Evolutionary conservation across 2,329 filamentous ascomycete genomes (phyloP).

Genomic region (Rutstroemia sydowiana): DNA sequence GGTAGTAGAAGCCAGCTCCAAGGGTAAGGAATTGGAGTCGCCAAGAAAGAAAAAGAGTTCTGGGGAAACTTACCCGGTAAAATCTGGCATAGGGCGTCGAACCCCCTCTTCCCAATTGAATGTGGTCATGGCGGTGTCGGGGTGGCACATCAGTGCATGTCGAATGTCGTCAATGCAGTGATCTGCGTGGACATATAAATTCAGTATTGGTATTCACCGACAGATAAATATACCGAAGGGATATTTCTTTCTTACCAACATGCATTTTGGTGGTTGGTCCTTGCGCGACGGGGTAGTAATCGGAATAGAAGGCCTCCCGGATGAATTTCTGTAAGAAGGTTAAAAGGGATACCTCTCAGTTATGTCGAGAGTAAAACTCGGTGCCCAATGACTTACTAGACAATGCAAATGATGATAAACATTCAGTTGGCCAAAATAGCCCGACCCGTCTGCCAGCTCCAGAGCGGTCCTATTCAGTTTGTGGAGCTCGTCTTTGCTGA

Average conservation of each 20-base stretch:
- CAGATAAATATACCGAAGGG: neutral
- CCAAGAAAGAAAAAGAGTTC: too few relatives aligned
- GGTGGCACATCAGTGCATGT: conserved; percentile 2
- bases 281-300: conserved; percentile 3
- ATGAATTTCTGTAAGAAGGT: conserved; percentile 1
- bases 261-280: conserved; percentile 1
- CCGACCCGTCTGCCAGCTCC: neutral
- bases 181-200: neutral
- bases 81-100: neutral
- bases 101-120: neutral
- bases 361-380: neutral
- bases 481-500: neutral
- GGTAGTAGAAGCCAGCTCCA: too few relatives aligned
- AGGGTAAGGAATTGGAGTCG: too few relatives aligned
- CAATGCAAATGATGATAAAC: conserved; percentile 8
- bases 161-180: conserved; percentile 6
- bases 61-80: neutral
- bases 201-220: neutral
- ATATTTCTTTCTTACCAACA: conserved; percentile 4
- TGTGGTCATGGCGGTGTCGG: conserved; percentile 2
- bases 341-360: neutral
- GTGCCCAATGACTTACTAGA: neutral
- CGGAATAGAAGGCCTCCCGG: conserved; percentile 1
- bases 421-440: neutral
- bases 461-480: neutral